A percentile compares a stretch with the other conserved stretches of the same genome.
Evolutionary conservation across 306 rosid species (phyloP).

Genomic region (Gillenia trifoliata): DNA sequence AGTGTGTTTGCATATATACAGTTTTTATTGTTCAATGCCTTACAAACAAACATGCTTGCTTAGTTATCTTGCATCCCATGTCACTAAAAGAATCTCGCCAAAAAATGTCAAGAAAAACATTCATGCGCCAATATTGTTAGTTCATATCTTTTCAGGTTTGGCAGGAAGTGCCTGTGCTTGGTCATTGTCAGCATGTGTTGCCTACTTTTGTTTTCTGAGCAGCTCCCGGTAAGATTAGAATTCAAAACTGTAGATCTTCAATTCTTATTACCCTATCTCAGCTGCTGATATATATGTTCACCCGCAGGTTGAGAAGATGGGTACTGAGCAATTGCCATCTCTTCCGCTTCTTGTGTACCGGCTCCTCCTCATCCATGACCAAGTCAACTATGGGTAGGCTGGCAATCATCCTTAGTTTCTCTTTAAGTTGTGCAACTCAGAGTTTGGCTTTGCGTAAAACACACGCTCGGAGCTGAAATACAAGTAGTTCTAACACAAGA

Average conservation of each 20-base stretch:
- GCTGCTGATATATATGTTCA: slow-evolving; percentile 21
- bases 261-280: slow-evolving; percentile 9
- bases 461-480: neutral
- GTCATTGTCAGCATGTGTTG: slow-evolving; percentile 94
- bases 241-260: slow-evolving; percentile 9
- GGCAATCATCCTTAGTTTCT: slow-evolving; percentile 3
- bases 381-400: slow-evolving; percentile 92
- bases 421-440: neutral
- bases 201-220: slow-evolving; percentile 95
- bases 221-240: slow-evolving; percentile 63
- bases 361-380: slow-evolving; percentile 88
- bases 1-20: too few species aligned
- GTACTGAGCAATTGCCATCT: slow-evolving; percentile 73
- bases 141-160: slow-evolving; percentile 51
- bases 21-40: too few species aligned
- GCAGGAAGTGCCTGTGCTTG: slow-evolving; percentile 97
- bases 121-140: slow-evolving; percentile 13
- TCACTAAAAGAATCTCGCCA: too few species aligned
- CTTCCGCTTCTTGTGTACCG: slow-evolving; percentile 92
- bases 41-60: too few species aligned
- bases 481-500: neutral
- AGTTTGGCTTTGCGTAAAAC: neutral
- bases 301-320: slow-evolving; percentile 73
- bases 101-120: too few species aligned
- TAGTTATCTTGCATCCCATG: too few species aligned